Evolutionary conservation across 148 eudicot species (phyloP).

Genomic region (Cornus suecica): DNA sequence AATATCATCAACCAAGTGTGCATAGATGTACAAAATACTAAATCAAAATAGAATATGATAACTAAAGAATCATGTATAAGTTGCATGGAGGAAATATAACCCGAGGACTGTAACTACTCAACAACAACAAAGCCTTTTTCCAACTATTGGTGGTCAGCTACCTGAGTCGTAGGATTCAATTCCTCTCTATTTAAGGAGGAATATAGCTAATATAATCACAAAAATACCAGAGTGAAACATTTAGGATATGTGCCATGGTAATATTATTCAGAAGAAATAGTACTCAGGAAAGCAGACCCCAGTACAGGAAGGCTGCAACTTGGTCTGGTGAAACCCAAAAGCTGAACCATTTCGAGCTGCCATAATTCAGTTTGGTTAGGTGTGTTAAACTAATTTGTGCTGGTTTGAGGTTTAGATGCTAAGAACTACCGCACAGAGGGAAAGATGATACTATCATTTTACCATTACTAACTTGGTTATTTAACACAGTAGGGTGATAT

Average conservation of each 20-base stretch:
- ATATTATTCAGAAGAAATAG: neutral
- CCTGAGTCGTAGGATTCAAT: too few relatives aligned
- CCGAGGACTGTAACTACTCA: neutral
- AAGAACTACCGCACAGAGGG: neutral
- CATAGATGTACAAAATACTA: neutral
- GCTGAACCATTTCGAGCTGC: neutral
- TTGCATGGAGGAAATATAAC: slow-evolving; percentile 1
- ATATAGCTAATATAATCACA: neutral
- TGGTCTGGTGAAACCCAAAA: neutral
- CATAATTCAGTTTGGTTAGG: neutral
- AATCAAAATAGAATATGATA: too few relatives aligned
- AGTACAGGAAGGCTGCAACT: neutral
- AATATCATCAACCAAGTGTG: neutral
- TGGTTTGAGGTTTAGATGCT: neutral
- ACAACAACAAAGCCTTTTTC: too few relatives aligned
- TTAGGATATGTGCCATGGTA: neutral
- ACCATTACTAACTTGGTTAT: too few relatives aligned
- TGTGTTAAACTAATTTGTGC: neutral
- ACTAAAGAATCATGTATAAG: neutral
- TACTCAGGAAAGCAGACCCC: neutral
- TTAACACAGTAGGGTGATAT: too few relatives aligned
- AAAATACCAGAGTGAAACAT: neutral
- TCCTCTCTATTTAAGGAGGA: too few relatives aligned
- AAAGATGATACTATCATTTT: too few relatives aligned
- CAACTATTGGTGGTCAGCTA: too few relatives aligned